A percentile compares a stretch with the other conserved stretches of the same genome.
Conservation (phyloP, 2,329 filamentous ascomycete genomes). For the Zasmidium citrigriseum region DNA sequence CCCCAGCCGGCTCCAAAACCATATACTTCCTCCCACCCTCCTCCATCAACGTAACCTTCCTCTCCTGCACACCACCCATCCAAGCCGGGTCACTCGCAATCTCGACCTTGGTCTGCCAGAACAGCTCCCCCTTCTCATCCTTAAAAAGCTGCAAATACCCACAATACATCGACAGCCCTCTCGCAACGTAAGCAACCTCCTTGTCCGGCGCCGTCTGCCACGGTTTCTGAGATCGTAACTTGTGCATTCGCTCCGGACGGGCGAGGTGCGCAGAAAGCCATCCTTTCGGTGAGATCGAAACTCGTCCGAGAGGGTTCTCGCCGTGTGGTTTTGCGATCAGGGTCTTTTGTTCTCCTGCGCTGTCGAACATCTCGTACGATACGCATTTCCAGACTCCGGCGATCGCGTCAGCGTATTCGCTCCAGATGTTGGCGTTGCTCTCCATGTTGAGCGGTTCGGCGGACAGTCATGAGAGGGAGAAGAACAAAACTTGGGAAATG, state of each 20-base stretch:
- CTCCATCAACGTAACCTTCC: constrained; percentile 20
- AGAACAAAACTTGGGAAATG: background rate
- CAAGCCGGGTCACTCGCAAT: constrained; percentile 20
- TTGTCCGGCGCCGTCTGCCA: constrained; percentile 22
- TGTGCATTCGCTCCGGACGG: constrained; percentile 15
- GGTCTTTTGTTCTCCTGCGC: constrained; percentile 14
- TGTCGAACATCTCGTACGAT: constrained; percentile 24
- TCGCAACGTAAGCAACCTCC: constrained; percentile 27
- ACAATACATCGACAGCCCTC: constrained; percentile 27
- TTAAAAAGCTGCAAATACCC: constrained; percentile 27
- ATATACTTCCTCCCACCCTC: constrained; percentile 26
- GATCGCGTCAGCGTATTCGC: constrained; percentile 19
- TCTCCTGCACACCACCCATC: constrained; percentile 26
- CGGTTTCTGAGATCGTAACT: constrained; percentile 19
- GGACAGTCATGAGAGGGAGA: background rate
- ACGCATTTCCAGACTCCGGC: constrained; percentile 30
- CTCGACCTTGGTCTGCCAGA: constrained; percentile 29
- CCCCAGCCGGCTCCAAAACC: constrained; percentile 25
- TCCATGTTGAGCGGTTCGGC: too few species aligned
- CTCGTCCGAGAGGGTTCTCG: constrained; percentile 23
- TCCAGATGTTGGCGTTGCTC: constrained; percentile 21
- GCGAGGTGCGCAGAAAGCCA: constrained; percentile 28
- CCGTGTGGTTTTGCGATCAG: constrained; percentile 28
- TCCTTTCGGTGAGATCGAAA: constrained; percentile 23
- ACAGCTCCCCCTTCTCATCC: constrained; percentile 22